Evolutionary conservation across 208 protist genomes (phyloP).

Genomic region (Blechomonas ayalai): DNA sequence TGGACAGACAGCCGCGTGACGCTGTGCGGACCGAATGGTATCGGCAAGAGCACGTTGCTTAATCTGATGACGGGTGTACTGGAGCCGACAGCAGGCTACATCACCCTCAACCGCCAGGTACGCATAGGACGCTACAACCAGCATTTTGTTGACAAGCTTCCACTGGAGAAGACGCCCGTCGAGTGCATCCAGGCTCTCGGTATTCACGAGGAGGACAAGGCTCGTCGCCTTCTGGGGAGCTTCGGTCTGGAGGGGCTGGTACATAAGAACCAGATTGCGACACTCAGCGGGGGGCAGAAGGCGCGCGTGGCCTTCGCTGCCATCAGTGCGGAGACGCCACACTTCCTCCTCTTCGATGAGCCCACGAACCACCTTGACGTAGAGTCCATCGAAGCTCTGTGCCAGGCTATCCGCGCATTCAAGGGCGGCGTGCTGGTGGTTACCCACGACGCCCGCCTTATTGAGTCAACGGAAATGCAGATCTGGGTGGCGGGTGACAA

Average conservation of each 20-base stretch:
- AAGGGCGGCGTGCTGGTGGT: conserved; percentile 89
- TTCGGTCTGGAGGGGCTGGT: conserved; percentile 85
- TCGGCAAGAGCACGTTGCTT: conserved; percentile 91
- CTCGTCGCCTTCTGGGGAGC: conserved; percentile 72
- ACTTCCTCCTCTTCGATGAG: conserved; percentile 95
- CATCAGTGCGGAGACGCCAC: conserved; percentile 85
- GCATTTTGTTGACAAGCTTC: conserved; percentile 91
- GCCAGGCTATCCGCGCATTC: conserved; percentile 70
- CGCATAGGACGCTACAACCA: conserved; percentile 89
- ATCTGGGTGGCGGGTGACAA: conserved; percentile 86
- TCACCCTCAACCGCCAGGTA: conserved; percentile 75
- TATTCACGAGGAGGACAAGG: conserved; percentile 70
- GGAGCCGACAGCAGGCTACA: conserved; percentile 56
- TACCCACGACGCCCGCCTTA: conserved; percentile 87
- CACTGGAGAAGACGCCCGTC: conserved; percentile 83
- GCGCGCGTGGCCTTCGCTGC: conserved; percentile 89
- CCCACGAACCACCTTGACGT: conserved; percentile 93
- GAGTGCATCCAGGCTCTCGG: conserved; percentile 79
- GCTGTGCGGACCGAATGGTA: conserved; percentile 88
- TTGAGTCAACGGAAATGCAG: conserved; percentile 83
- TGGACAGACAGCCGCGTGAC: conserved; percentile 88
- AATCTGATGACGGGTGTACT: conserved; percentile 86
- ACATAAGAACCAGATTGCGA: conserved; percentile 87
- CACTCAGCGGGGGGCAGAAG: conserved; percentile 93
- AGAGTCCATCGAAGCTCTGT: conserved; percentile 87